Base-by-base conservation (phyloP, 2,329 filamentous ascomycete species). In the Botrytis medusae region DNA sequence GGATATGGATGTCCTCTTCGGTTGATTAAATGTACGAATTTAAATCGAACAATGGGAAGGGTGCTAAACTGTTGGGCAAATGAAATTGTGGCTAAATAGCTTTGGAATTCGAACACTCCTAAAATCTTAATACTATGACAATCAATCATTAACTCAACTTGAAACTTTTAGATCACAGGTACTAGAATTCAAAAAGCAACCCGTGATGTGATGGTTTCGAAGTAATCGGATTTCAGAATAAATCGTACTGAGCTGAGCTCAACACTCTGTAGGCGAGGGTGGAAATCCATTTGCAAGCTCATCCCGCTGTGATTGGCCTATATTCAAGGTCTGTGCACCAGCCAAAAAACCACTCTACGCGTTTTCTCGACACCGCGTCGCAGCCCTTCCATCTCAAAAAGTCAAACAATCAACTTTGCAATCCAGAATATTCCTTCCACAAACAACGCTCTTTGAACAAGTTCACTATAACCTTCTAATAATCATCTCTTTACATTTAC, bases 1-100 rank as follows among this genome's bases (percentile, higher is more conserved):
- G 75, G 83, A 88, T 74, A 86, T 88, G 84, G 86, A 88, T 46
- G 64, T 34, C n/a, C 70, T 77, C 29, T 77, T 77, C 51, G 44
- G 69, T 46, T 18, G 20, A 40, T 6, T 67, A n/a, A 57, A 57
- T 44, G 1, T 42, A 34, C 18, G 8, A 32, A 68, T 8, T 0
- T 8, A 2, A 7, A 10, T 42, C 10, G 37, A 57, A 32, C 34
- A 42, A 57, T 69, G 18, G 12, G 34, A 22, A 51, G 10, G 44
- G 7, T 37, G 44, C 14, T n/a, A 3, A 37, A 20, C 4, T 61
- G 32, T 2, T 34, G 34, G 20, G 9, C 12, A 61, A 61, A 40
- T 12, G 10, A 14, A 12, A 29, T 18, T 57, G n/a, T 29, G 9
- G 29, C 5, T 25, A 6, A 37, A 16, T 32, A 25, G 37, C 10